A percentile compares a stretch with the other conserved stretches of the same genome.
phyloP scores from a whole-genome alignment of 352 stramenopile genomes.

The Phytophthora crassamura region DNA sequence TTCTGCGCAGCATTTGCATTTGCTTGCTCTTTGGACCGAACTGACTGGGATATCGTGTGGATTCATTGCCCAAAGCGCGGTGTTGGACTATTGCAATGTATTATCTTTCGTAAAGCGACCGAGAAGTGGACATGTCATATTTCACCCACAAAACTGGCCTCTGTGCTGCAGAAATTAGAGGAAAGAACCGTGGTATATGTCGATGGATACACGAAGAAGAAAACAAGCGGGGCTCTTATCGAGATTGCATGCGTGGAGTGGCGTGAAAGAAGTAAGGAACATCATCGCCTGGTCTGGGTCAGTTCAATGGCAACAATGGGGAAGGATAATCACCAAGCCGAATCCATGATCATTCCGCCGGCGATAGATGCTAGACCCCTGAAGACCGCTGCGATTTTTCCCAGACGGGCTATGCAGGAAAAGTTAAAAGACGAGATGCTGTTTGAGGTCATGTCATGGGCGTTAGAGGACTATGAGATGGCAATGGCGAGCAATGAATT shows the following conservation, averaged over 20 bases:
- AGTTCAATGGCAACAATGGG: slow-evolving; percentile 9
- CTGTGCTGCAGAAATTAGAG: slow-evolving; percentile 1
- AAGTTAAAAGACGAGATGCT: not conserved
- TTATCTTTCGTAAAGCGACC: slow-evolving; percentile 4
- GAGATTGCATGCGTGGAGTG: slow-evolving; percentile 3
- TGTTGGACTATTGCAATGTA: not conserved
- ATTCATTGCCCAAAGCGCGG: slow-evolving; percentile 5
- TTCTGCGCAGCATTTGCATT: slow-evolving; percentile 23
- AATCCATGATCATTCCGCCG: not conserved
- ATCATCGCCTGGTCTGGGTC: slow-evolving; percentile 13
- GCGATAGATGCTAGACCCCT: not conserved
- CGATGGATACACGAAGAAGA: slow-evolving; percentile 13
- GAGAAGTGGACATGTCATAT: slow-evolving; percentile 9
- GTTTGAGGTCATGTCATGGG: slow-evolving; percentile 16
- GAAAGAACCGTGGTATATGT: slow-evolving; percentile 10
- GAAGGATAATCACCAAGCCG: slow-evolving; percentile 1
- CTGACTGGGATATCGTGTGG: slow-evolving; percentile 13
- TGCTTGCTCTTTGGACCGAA: slow-evolving; percentile 16
- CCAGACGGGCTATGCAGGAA: not conserved
- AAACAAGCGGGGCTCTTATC: not conserved
- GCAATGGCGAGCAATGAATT: slow-evolving; percentile 11
- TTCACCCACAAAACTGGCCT: not conserved
- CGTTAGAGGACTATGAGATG: slow-evolving; percentile 14
- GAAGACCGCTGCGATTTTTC: slow-evolving; percentile 5
- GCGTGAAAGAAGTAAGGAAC: not conserved